Evolutionary conservation across 2,329 filamentous ascomycete species (phyloP).

Genomic region (Thermochaetoides dissita): DNA sequence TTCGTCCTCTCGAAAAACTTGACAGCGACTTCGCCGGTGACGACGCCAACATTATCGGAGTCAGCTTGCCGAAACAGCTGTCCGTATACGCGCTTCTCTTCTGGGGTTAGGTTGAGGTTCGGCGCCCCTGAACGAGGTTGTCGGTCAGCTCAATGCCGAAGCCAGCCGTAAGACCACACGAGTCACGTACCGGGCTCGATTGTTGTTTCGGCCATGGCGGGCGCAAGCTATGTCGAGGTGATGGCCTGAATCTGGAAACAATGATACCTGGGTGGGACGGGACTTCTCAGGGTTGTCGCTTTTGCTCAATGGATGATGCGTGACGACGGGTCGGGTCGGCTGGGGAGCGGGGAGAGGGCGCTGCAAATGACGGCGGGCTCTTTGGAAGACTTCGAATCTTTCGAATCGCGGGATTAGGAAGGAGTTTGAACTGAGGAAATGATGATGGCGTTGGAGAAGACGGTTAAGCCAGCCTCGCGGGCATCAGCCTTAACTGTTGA

Average conservation of each 20-base stretch:
- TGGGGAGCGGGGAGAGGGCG: no score
- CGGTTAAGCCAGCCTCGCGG: no score
- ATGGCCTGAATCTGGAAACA: no score
- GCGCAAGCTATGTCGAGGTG: slow-evolving; percentile 2
- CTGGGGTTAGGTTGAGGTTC: slow-evolving; percentile 71
- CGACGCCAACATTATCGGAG: slow-evolving; percentile 77
- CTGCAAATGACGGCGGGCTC: no score
- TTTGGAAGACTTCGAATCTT: no score
- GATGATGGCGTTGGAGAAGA: no score
- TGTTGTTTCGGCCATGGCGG: slow-evolving; percentile 18
- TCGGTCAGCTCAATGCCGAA: background rate
- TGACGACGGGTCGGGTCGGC: no score
- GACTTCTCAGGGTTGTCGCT: no score
- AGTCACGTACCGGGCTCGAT: slow-evolving; percentile 15
- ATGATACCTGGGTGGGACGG: no score
- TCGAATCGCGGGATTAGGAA: no score
- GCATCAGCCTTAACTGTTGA: no score
- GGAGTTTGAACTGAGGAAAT: no score
- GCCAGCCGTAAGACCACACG: background rate
- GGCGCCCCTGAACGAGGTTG: slow-evolving; percentile 32
- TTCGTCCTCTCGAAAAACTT: slow-evolving; percentile 97
- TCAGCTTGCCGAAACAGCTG: slow-evolving; percentile 90
- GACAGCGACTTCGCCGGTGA: slow-evolving; percentile 90
- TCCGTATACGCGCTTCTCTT: slow-evolving; percentile 88
- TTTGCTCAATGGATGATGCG: background rate